A percentile compares a stretch with the other conserved stretches of the same genome.
phyloP scores from a whole-genome alignment of 371 early-diverging fungal genomes.

The Zychaea mexicana region DNA sequence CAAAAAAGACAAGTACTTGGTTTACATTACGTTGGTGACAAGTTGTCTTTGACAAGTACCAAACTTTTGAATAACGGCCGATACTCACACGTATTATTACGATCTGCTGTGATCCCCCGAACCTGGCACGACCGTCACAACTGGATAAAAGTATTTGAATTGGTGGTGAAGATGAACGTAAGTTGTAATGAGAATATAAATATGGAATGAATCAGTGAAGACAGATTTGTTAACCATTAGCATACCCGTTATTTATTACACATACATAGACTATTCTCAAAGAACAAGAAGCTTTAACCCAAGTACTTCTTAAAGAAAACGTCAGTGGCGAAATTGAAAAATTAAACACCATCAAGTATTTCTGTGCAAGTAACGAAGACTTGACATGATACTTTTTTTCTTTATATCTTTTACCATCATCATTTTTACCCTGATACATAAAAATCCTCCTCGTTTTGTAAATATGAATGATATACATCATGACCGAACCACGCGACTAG shows the following conservation, averaged over 20 bases:
- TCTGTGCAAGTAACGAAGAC: not conserved
- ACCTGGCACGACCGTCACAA: slow-evolving; percentile 8
- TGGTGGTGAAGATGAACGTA: slow-evolving; percentile 9
- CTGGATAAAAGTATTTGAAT: slow-evolving; percentile 15
- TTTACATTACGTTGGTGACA: slow-evolving; percentile 10
- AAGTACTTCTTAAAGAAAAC: not conserved
- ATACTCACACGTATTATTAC: slow-evolving; percentile 5
- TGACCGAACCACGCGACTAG: too few species aligned
- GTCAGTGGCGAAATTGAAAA: not conserved
- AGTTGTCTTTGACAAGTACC: slow-evolving; percentile 4
- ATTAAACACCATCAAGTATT: not conserved
- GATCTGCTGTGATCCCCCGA: slow-evolving; percentile 8
- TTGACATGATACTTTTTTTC: not conserved
- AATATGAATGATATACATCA: too few species aligned
- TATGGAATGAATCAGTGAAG: not conserved
- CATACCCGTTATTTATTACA: not conserved
- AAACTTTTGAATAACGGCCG: not conserved
- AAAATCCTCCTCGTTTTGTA: too few species aligned
- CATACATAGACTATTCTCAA: not conserved
- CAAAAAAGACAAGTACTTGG: slow-evolving; percentile 2
- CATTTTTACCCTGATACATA: too few species aligned
- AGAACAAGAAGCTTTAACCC: not conserved
- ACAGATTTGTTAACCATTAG: not conserved
- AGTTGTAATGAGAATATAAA: slow-evolving; percentile 2
- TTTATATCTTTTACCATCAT: too few species aligned